phyloP scores from a whole-genome alignment of 83 land plant species.

The Isoetes engelmannii region DNA sequence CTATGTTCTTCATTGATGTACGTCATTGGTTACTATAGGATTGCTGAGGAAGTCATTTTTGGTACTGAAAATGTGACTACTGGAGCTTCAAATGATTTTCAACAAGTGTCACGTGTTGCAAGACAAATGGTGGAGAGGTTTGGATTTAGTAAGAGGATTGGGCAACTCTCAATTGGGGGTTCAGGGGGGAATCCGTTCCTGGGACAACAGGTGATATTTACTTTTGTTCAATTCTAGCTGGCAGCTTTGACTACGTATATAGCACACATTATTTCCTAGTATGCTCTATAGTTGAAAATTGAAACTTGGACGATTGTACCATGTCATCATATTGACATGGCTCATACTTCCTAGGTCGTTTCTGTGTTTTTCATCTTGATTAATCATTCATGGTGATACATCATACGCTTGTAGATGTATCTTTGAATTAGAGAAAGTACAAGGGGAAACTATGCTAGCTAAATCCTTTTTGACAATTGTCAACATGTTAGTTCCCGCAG shows the following conservation, averaged over 20 bases:
- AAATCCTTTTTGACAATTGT: no score
- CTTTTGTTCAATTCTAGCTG: background rate
- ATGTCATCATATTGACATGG: no score
- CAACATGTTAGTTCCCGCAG: no score
- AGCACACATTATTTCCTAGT: no score
- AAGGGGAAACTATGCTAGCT: no score
- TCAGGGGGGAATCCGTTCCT: conserved; percentile 95
- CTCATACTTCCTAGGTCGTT: no score
- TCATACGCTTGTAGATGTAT: no score
- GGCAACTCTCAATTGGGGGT: conserved; percentile 92
- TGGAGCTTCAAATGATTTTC: conserved; percentile 99
- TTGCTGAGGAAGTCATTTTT: conserved; percentile 97
- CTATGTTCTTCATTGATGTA: background rate
- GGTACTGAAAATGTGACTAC: conserved; percentile 95
- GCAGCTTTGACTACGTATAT: background rate
- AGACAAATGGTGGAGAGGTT: conserved; percentile 99
- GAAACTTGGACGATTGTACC: no score
- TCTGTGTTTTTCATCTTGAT: no score
- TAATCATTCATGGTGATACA: no score
- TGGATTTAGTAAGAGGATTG: conserved; percentile 99
- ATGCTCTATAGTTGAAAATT: no score
- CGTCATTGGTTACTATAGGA: conserved; percentile 38
- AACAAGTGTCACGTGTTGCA: conserved; percentile 98
- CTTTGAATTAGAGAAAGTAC: no score
- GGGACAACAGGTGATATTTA: conserved; percentile 70